These are phyloP conservation scores for Prunella vulgaris DNA, from an alignment of 257 asterid genomes.

Conservation along the genomic window DNA sequence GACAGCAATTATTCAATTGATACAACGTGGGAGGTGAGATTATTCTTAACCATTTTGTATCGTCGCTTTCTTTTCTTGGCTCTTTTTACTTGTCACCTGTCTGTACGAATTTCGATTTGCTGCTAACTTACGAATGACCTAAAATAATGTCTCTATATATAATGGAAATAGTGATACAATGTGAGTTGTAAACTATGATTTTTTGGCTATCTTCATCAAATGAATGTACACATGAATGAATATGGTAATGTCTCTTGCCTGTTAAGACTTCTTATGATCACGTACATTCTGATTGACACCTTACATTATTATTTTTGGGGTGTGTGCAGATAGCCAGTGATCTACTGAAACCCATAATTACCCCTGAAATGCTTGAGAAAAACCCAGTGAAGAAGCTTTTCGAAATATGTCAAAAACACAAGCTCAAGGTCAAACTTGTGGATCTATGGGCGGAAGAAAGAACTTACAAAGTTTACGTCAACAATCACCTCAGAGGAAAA, in stretches of 20 bases:
- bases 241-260: neutral
- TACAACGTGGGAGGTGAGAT: conserved; percentile 80
- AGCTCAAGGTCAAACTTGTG: conserved; percentile 50
- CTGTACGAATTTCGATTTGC: neutral
- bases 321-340: conserved; percentile 47
- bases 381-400: conserved; percentile 70
- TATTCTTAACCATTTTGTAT: neutral
- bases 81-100: neutral
- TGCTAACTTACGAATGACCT: neutral
- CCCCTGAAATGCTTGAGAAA: conserved; percentile 61
- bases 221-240: neutral
- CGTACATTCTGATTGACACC: neutral
- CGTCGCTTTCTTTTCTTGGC: neutral
- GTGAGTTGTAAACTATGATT: neutral
- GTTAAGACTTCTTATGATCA: neutral
- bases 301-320: neutral
- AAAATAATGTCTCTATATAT: neutral
- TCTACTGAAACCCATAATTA: conserved; percentile 63
- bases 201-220: neutral
- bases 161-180: neutral
- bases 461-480: conserved; percentile 50
- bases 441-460: conserved; percentile 59
- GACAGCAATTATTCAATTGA: conserved; percentile 67
- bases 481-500: conserved; percentile 55
- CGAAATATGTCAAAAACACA: conserved; percentile 75